Evolutionary conservation across 2,329 filamentous ascomycete species (phyloP), one percentile per base, ranked within the genome.

Genomic region (Didymella glomerata): DNA sequence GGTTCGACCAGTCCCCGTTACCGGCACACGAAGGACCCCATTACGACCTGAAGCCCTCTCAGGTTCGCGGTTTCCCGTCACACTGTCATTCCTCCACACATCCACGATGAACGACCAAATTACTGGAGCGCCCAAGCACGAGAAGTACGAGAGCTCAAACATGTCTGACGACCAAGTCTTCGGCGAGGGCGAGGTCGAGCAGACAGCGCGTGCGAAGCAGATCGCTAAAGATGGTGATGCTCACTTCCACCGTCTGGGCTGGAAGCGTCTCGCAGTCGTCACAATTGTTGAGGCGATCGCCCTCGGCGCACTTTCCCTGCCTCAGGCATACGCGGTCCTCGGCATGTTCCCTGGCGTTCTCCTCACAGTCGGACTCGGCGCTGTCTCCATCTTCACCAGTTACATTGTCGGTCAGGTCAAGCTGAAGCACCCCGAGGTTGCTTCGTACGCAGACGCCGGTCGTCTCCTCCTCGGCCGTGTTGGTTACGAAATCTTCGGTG

Each of bases 211-310:
- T 1, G 49, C 53, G 30, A 62, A 62, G 56, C 60, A 62, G 48
- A 62, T 62, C 7, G 60, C 60, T 32, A 54, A 54, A 48, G 60
- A 59, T 52, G 60, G 60, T 5, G 49, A 60, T 49, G 60, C 60
- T 28, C 60, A 62, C 44, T 62, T 62, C 56, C 60, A 62, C 34
- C 60, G 60, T 24, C 44, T 62, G 55, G 60, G 60, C 36, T 62
- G 60, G 60, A 62, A 62, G 46, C 60, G 60, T 36, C 60, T 62
- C n/a, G 60, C 60, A 40, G 60, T 62, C 27, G 56, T 62, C 48
- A 62, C 60, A 32, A 62, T 62, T 9, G 60, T 62, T n/a, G 60
- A 62, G 40, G 60, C 60, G 6, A 62, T 62, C 16, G 60, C 60
- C 7, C 60, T 62, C 52, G 60, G 60, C 40, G 60, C 60, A 18